Percentiles rank a stretch among this genome's conserved stretches.
Conservation (phyloP, 139 green algal species). For the Micractinium conductrix region DNA sequence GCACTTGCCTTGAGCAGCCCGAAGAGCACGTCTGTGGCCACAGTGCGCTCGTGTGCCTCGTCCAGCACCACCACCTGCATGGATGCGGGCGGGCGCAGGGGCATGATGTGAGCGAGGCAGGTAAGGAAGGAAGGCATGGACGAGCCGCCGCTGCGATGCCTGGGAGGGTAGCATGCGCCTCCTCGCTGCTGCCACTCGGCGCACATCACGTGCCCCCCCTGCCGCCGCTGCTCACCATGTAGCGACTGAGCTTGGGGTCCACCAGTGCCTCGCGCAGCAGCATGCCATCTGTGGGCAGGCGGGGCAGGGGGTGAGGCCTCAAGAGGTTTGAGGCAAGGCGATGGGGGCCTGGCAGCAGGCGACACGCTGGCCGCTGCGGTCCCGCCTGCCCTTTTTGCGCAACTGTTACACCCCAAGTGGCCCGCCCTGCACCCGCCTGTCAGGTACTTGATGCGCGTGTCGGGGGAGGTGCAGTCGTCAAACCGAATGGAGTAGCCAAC, state of each 20-base stretch:
- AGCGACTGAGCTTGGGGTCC: slow-evolving; percentile 79
- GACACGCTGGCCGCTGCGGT: no score
- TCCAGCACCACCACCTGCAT: slow-evolving; percentile 89
- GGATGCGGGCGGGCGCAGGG: background rate
- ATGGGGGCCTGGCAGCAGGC: no score
- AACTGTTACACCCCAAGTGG: no score
- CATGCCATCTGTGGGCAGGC: slow-evolving; percentile 97
- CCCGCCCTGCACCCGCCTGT: no score
- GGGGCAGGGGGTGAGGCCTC: no score
- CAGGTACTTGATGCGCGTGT: slow-evolving; percentile 88
- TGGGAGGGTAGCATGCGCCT: background rate
- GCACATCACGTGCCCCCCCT: background rate
- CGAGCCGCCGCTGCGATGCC: background rate
- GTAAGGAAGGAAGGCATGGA: background rate
- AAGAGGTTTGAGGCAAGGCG: no score
- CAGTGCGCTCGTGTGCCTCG: slow-evolving; percentile 96
- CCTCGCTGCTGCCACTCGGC: no score
- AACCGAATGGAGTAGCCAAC: slow-evolving; percentile 88
- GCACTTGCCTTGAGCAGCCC: slow-evolving; percentile 81
- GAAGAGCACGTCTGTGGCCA: slow-evolving; percentile 94
- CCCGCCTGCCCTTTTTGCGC: no score
- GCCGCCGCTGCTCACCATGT: slow-evolving; percentile 59
- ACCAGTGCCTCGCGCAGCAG: slow-evolving; percentile 92
- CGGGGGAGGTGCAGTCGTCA: slow-evolving; percentile 72
- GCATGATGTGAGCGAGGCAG: background rate